Percentiles rank a stretch among this genome's conserved stretches.
These are phyloP conservation scores for Blepharisma japonicum DNA, from an alignment of 73 alveolate species.

Conservation along the genomic window DNA sequence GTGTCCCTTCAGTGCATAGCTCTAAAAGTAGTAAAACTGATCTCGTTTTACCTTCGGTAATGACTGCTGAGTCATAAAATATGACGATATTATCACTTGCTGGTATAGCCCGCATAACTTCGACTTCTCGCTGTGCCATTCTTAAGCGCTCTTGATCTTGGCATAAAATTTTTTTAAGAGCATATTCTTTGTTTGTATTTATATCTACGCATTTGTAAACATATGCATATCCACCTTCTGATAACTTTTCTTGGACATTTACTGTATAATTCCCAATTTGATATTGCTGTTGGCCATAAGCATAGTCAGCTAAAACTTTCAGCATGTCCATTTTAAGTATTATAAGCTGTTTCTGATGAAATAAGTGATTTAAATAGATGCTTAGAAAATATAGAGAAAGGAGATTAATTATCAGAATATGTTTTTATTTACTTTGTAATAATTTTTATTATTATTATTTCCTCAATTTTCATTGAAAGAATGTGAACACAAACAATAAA, in stretches of 20 bases:
- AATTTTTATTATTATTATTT: too few species aligned
- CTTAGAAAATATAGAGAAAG: too few species aligned
- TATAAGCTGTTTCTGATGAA: too few species aligned
- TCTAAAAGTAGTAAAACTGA: constrained; percentile 56
- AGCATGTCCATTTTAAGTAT: not conserved
- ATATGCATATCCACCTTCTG: constrained; percentile 88
- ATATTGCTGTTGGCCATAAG: not conserved
- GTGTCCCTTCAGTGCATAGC: constrained; percentile 79
- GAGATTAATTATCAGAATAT: too few species aligned
- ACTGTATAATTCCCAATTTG: not conserved
- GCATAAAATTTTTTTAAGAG: constrained; percentile 66
- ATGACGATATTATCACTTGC: constrained; percentile 69
- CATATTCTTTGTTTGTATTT: constrained; percentile 50
- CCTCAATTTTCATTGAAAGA: too few species aligned
- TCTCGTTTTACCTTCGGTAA: constrained; percentile 49
- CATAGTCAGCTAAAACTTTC: constrained; percentile 14
- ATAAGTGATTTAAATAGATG: too few species aligned
- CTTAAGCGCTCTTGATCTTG: constrained; percentile 41
- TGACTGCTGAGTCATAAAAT: constrained; percentile 53
- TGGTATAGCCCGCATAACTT: constrained; percentile 48
- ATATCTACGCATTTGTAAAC: constrained; percentile 67
- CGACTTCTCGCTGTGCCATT: constrained; percentile 52
- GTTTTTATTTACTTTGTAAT: too few species aligned
- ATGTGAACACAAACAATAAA: too few species aligned
- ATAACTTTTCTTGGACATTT: constrained; percentile 34